A percentile compares a stretch with the other conserved stretches of the same genome.
Evolutionary conservation across 73 alveolate species (phyloP).

Genomic region (Diophrys sp.): DNA sequence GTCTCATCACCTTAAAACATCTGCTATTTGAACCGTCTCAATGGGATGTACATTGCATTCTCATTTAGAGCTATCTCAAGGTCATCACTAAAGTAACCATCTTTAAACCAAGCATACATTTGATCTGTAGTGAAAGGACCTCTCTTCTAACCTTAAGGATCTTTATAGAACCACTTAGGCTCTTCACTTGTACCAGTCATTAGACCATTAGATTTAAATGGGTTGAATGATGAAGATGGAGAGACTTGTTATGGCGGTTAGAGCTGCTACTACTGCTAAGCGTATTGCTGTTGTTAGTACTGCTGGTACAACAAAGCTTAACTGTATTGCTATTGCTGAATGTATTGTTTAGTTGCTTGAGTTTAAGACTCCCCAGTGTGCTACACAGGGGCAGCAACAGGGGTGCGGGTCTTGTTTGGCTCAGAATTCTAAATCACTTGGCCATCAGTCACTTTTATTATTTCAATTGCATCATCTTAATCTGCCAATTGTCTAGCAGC

Average conservation of each 20-base stretch:
- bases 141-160: slow-evolving; percentile 40
- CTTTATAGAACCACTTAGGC: slow-evolving; percentile 50
- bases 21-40: slow-evolving; percentile 19
- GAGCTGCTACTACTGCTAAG: not conserved
- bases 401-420: no score
- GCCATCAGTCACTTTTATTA: not conserved
- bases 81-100: slow-evolving; percentile 56
- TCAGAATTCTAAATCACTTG: no score
- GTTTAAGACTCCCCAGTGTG: no score
- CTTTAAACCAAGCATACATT: slow-evolving; percentile 55
- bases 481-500: not conserved
- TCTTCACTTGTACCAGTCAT: slow-evolving; percentile 16
- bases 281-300: not conserved
- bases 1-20: no score
- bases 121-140: slow-evolving; percentile 48
- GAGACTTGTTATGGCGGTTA: no score
- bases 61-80: slow-evolving; percentile 44
- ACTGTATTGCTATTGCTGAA: no score
- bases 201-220: slow-evolving; percentile 18
- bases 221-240: no score
- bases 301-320: slow-evolving; percentile 9
- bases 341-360: no score
- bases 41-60: slow-evolving; percentile 39
- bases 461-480: not conserved
- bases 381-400: no score